Evolutionary conservation across 1,284 basidiomycete species (phyloP).

Genomic region (Pyrrhoderma noxium): DNA sequence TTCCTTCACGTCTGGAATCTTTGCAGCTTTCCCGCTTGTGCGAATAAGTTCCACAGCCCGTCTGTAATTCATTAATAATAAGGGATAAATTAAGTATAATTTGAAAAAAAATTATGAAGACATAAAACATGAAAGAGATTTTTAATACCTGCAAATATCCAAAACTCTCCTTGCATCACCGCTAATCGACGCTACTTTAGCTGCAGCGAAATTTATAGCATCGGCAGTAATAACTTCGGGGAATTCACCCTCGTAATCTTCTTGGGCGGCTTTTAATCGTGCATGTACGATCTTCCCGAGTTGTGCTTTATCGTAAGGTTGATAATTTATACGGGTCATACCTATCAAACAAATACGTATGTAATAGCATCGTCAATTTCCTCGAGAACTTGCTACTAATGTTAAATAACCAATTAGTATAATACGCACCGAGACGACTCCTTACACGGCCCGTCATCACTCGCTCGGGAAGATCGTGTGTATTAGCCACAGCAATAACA

Average conservation of each 20-base stretch:
- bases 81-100: not conserved
- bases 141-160: conserved; percentile 77
- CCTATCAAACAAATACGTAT: conserved; percentile 39
- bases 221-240: conserved; percentile 63
- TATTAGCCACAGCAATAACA: conserved; percentile 96
- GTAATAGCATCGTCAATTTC: not conserved
- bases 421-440: conserved; percentile 73
- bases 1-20: conserved; percentile 67
- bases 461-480: conserved; percentile 96
- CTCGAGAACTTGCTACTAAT: too few species aligned
- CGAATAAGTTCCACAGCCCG: conserved; percentile 80
- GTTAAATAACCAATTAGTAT: too few species aligned
- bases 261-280: conserved; percentile 57
- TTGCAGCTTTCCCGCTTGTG: conserved; percentile 47
- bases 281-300: conserved; percentile 84
- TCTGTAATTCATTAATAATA: conserved; percentile 36
- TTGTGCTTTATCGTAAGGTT: conserved; percentile 80
- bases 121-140: not conserved
- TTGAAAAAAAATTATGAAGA: not conserved
- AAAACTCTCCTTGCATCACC: conserved; percentile 92
- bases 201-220: conserved; percentile 84
- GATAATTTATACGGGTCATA: conserved; percentile 94
- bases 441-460: conserved; percentile 89
- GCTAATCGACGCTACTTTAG: conserved; percentile 87
- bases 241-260: conserved; percentile 35